Base-by-base conservation (phyloP, 2,329 filamentous ascomycete species). In the Epichloe sibirici region DNA sequence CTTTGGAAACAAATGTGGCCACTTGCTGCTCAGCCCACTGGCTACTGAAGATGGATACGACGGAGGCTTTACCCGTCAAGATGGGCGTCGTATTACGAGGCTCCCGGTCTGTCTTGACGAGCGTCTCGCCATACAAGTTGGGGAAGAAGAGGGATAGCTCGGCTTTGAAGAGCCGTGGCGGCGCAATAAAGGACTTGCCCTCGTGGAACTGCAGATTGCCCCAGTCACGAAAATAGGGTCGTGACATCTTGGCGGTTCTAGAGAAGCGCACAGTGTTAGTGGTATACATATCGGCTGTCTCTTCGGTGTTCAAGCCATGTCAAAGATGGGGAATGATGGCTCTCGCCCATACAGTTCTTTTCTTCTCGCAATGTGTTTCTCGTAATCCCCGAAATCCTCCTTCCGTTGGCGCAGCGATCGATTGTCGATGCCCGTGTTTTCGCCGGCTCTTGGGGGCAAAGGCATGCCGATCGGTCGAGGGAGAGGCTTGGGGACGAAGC, bases 181-280 rank as follows among this genome's bases (percentile, higher is more conserved):
- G 91, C 21, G 89, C 83, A 49, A 91, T 74, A 71, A 96, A 98
- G 25, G 89, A 89, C 70, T 98, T 98, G 63, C 93, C 93, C 61
- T 90, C 82, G 70, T 93, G 84, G 58, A 84, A 78, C 50, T 77
- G 76, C 68, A 96, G 79, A 70, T 94, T 93, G 55, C 81, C 81
- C 86, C 90, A 96, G 75, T 98, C 91, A 67, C 90, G 86, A 73
- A 95, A 98, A 70, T 98, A 98, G 2, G 91, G 90, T 54, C 88
- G 87, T 21, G 84, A 75, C 63, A 94, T 84, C 66, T 89, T 82
- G 59, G 80, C 77, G 45, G 87, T 87, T 51, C 85, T 88, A 25
- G 9, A 31, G 40, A 39, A n/a, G 13, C n/a, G 31, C 4, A 48
- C 17, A 13, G 3, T 21, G 17, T 61, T 23, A 45, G 52, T 23